Conservation (phyloP, 345 rosid genomes). For the Salix koriyanagi region DNA sequence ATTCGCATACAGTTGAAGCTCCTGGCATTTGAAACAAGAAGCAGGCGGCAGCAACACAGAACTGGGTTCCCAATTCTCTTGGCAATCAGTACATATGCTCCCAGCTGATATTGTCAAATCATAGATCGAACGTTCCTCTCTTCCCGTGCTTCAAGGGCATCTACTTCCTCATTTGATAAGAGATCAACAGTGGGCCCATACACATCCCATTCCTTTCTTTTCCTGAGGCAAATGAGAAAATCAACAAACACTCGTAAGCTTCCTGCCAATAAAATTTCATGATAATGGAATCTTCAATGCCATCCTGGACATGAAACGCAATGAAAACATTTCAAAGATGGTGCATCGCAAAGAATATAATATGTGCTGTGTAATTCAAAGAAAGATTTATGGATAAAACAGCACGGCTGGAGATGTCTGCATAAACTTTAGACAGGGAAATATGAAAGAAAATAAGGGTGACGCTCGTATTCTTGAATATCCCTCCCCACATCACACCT, state of each 20-base stretch:
- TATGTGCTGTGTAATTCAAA: too few relatives aligned
- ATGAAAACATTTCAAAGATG: not conserved
- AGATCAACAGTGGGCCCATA: constrained; percentile 74
- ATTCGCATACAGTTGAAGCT: too few relatives aligned
- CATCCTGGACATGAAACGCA: not conserved
- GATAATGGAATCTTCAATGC: not conserved
- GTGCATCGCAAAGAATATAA: too few relatives aligned
- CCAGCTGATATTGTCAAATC: not conserved
- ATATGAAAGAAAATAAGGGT: too few relatives aligned
- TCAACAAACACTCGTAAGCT: not conserved
- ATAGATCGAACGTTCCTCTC: constrained; percentile 45
- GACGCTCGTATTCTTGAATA: too few relatives aligned
- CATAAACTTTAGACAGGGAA: too few relatives aligned
- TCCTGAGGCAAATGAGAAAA: constrained; percentile 43
- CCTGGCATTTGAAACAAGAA: too few relatives aligned
- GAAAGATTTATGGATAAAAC: too few relatives aligned
- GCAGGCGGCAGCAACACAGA: too few relatives aligned
- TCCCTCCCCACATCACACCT: too few relatives aligned
- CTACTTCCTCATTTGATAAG: constrained; percentile 74
- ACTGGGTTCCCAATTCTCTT: not conserved
- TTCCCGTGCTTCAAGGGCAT: constrained; percentile 84
- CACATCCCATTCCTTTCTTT: constrained; percentile 87
- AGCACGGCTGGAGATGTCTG: too few relatives aligned
- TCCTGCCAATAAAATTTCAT: not conserved
- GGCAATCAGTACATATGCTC: not conserved